Conservation (phyloP, 108 stramenopile species). For the Skeletonema grethae region DNA sequence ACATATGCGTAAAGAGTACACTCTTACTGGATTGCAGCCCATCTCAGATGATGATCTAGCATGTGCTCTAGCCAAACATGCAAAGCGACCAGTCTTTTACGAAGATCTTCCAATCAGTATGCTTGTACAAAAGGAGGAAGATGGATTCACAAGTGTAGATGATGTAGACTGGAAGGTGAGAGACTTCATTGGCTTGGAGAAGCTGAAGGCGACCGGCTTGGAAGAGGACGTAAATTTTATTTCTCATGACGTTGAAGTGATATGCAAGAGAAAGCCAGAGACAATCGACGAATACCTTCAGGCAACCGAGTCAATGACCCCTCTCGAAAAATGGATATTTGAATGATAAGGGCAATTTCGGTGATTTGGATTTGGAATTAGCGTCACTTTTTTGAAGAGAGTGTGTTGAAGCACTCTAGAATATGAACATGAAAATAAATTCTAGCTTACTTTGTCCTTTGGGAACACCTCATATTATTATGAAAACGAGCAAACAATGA, state of each 20-base stretch:
- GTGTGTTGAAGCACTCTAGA: background rate
- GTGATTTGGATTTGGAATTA: background rate
- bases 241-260: slow-evolving; percentile 38
- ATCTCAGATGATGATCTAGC: slow-evolving; percentile 49
- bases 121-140: slow-evolving; percentile 18
- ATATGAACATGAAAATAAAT: background rate
- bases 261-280: slow-evolving; percentile 51
- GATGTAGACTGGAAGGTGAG: slow-evolving; percentile 43
- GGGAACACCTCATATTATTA: background rate
- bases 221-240: slow-evolving; percentile 32
- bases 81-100: slow-evolving; percentile 27
- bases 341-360: background rate
- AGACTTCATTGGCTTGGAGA: slow-evolving; percentile 52
- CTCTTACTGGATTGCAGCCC: slow-evolving; percentile 46
- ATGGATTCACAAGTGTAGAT: slow-evolving; percentile 37
- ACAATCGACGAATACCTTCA: slow-evolving; percentile 44
- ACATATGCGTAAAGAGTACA: slow-evolving; percentile 61
- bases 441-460: background rate
- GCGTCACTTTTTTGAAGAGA: background rate
- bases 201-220: slow-evolving; percentile 50
- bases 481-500: background rate
- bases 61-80: slow-evolving; percentile 33
- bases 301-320: background rate
- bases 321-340: slow-evolving; percentile 1
- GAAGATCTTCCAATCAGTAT: slow-evolving; percentile 6